Percentiles rank a stretch among this genome's conserved stretches.
phyloP scores from a whole-genome alignment of 495 filamentous ascomycete species.

The Oidiodendron maius region DNA sequence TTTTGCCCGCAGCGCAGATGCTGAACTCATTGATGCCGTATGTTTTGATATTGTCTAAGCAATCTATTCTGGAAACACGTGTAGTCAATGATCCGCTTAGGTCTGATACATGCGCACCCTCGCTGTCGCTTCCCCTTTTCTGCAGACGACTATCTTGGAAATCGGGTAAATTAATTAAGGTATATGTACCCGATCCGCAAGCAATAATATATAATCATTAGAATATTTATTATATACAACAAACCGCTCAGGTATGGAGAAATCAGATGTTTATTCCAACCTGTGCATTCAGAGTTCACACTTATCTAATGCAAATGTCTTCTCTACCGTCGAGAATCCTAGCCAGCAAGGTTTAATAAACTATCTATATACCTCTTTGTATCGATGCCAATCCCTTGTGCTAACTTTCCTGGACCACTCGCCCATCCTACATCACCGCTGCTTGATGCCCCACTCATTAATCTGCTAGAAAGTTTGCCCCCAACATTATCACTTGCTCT shows the following conservation, averaged over 20 bases:
- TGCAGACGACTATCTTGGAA: too few species aligned
- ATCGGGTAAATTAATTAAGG: too few species aligned
- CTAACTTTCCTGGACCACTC: constrained; percentile 52
- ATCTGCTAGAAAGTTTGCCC: constrained; percentile 21
- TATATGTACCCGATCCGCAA: too few species aligned
- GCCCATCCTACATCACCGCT: constrained; percentile 36
- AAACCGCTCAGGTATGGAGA: too few species aligned
- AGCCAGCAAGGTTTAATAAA: constrained; percentile 67
- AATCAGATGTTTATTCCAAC: too few species aligned
- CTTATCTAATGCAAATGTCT: too few species aligned
- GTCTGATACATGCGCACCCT: background rate
- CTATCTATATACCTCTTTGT: constrained; percentile 81
- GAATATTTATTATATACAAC: too few species aligned
- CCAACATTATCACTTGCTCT: constrained; percentile 61
- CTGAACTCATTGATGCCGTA: background rate
- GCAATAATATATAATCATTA: too few species aligned
- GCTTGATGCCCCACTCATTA: constrained; percentile 11
- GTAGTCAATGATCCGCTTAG: background rate
- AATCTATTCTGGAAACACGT: background rate
- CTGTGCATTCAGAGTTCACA: too few species aligned
- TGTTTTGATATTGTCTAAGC: background rate
- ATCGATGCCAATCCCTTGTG: constrained; percentile 87
- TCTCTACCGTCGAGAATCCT: too few species aligned
- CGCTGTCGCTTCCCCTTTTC: background rate
- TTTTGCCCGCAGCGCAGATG: background rate